Conservation (phyloP, 176 grass and related monocot species). For the Dactylis glomerata region DNA sequence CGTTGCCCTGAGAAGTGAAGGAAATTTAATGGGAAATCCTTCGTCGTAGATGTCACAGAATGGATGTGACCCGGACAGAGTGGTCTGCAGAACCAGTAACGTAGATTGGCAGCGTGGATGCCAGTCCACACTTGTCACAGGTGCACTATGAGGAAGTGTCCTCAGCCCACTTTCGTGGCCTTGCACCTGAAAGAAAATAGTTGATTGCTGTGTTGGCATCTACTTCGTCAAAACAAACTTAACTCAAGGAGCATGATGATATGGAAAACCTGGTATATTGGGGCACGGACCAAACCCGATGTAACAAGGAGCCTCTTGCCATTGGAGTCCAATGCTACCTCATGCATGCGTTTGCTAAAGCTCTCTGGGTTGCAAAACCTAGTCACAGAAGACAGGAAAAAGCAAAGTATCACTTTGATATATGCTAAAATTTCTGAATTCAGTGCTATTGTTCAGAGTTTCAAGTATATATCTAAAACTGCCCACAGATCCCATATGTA, state of each 20-base stretch:
- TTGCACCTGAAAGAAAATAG: constrained; percentile 62
- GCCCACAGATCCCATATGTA: not conserved
- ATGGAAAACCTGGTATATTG: constrained; percentile 79
- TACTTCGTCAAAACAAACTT: constrained; percentile 8
- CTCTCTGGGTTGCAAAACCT: constrained; percentile 92
- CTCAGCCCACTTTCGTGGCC: constrained; percentile 65
- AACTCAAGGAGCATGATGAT: not conserved
- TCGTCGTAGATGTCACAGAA: constrained; percentile 43
- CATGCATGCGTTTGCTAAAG: constrained; percentile 70
- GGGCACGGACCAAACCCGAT: constrained; percentile 85
- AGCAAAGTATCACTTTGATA: not conserved
- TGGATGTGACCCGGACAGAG: constrained; percentile 90
- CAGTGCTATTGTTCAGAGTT: not conserved
- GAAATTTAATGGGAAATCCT: not conserved
- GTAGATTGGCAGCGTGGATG: constrained; percentile 76
- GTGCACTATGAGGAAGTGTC: constrained; percentile 64
- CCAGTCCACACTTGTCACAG: constrained; percentile 89
- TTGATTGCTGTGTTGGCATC: not conserved
- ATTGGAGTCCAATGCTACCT: constrained; percentile 79
- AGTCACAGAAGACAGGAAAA: constrained; percentile 7
- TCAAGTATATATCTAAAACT: not conserved
- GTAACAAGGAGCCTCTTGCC: constrained; percentile 80
- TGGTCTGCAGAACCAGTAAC: constrained; percentile 83
- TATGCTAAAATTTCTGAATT: not conserved
- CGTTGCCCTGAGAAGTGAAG: not conserved